phyloP scores from a whole-genome alignment of 257 asterid species.

The Ophiorrhiza pumila region DNA sequence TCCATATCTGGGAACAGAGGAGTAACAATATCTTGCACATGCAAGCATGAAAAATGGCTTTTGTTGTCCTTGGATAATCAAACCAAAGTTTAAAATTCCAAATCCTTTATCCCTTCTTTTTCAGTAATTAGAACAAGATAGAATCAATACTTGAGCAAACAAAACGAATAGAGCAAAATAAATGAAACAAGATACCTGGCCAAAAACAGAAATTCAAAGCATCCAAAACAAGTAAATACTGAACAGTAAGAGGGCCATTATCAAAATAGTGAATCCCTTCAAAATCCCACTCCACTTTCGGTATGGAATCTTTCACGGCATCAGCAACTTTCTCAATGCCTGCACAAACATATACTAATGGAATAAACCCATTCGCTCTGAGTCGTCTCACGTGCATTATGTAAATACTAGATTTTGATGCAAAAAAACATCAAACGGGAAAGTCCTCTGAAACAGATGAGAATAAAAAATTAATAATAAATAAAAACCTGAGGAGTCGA shows the following conservation, averaged over 20 bases:
- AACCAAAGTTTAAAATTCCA: not conserved
- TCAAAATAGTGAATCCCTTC: slow-evolving; percentile 97
- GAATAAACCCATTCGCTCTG: not conserved
- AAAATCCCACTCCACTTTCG: slow-evolving; percentile 91
- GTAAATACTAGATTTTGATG: not conserved
- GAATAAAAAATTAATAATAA: not conserved
- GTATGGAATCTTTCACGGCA: slow-evolving; percentile 58
- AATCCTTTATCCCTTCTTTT: not conserved
- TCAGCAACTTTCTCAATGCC: slow-evolving; percentile 78
- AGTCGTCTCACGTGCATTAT: not conserved
- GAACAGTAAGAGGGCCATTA: slow-evolving; percentile 89
- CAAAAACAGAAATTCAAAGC: slow-evolving; percentile 96
- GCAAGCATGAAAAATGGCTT: not conserved
- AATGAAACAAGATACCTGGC: slow-evolving; percentile 63
- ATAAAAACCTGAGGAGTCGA: slow-evolving; percentile 62
- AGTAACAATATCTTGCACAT: not conserved
- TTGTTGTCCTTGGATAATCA: not conserved
- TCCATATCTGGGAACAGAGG: not conserved
- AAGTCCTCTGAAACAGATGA: not conserved
- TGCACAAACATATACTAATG: slow-evolving; percentile 22
- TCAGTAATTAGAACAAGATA: not conserved
- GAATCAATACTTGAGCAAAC: not conserved
- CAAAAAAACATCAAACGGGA: not conserved
- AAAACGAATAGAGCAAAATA: not conserved
- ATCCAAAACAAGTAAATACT: slow-evolving; percentile 87